phyloP scores from a whole-genome alignment of 73 alveolate species.

The Uronychia setigera region DNA sequence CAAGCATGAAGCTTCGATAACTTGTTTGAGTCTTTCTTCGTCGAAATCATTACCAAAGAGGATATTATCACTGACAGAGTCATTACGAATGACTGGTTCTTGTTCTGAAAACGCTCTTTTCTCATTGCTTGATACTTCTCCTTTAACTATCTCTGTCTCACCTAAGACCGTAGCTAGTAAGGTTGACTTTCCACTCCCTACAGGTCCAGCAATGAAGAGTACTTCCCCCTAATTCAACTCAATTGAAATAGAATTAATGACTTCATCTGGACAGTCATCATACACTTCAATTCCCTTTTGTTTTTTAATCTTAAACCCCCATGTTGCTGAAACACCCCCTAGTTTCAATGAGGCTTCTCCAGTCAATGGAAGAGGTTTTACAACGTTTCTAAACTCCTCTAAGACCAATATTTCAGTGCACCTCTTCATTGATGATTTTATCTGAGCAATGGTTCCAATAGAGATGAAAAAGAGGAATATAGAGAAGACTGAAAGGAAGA shows the following conservation, averaged over 20 bases:
- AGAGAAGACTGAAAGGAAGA: background rate
- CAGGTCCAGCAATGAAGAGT: background rate
- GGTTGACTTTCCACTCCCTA: background rate
- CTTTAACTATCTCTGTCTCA: background rate
- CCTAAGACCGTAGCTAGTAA: background rate
- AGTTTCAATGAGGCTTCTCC: too few relatives aligned
- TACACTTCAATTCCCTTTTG: too few relatives aligned
- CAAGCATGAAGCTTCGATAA: constrained; percentile 41
- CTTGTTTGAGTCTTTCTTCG: constrained; percentile 41
- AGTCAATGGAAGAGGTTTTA: too few relatives aligned
- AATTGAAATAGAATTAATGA: too few relatives aligned
- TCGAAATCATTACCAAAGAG: constrained; percentile 48
- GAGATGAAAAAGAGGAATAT: background rate
- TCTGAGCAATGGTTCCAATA: background rate
- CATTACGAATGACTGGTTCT: constrained; percentile 64
- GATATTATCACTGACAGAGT: constrained; percentile 60
- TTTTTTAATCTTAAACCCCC: too few relatives aligned
- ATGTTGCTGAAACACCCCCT: too few relatives aligned
- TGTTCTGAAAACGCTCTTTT: constrained; percentile 39
- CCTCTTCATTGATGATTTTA: background rate
- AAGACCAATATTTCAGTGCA: background rate
- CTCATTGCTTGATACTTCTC: constrained; percentile 27
- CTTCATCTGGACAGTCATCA: too few relatives aligned
- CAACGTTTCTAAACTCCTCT: too few relatives aligned
- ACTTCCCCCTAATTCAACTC: background rate